Conservation (phyloP, 2,329 filamentous ascomycete genomes). For the Gaeumannomyces tritici region DNA sequence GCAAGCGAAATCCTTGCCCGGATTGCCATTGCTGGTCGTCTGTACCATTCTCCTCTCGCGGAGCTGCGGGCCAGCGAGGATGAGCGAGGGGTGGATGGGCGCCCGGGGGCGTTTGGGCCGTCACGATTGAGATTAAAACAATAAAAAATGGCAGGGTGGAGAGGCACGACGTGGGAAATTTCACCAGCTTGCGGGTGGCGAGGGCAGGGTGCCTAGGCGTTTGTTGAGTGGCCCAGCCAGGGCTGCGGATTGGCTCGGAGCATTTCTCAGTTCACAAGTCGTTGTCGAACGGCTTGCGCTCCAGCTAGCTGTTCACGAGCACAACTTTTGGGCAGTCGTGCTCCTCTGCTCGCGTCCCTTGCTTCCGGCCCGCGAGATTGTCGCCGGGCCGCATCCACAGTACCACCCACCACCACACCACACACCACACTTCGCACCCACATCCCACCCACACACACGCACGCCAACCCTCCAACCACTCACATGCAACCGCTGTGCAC, state of each 20-base stretch:
- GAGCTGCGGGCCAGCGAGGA: too few relatives aligned
- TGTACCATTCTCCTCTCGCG: neutral
- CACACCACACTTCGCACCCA: neutral
- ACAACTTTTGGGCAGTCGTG: neutral
- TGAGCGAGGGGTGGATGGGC: too few relatives aligned
- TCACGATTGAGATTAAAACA: neutral
- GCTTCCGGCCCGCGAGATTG: neutral
- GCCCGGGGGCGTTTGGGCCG: neutral
- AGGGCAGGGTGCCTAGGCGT: neutral
- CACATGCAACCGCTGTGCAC: neutral
- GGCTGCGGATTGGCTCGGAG: too few relatives aligned
- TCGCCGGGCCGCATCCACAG: neutral
- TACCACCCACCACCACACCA: neutral
- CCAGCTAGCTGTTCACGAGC: too few relatives aligned
- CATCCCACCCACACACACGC: neutral
- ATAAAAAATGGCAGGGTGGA: neutral
- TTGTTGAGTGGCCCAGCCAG: too few relatives aligned
- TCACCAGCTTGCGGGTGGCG: neutral
- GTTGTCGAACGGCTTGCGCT: too few relatives aligned
- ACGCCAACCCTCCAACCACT: neutral
- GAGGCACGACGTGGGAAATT: neutral
- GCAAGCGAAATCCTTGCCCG: neutral
- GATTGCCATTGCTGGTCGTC: neutral
- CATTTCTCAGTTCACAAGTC: too few relatives aligned
- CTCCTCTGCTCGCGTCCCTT: neutral